Evolutionary conservation across 768 basidiomycete genomes (phyloP).

Genomic region (Trametes elegans): DNA sequence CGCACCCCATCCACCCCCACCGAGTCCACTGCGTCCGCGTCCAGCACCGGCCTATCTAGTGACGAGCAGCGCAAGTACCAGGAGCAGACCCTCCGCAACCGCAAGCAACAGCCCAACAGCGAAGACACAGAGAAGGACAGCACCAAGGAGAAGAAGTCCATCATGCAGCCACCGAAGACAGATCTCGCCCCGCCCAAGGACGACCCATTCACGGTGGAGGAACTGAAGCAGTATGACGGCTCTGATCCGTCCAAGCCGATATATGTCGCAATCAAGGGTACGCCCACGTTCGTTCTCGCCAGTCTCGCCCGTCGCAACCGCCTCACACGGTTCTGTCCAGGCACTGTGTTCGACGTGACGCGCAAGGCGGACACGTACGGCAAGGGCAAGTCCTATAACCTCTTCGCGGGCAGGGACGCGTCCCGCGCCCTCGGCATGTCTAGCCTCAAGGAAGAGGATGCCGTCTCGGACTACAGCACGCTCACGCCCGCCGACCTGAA

Average conservation of each 20-base stretch:
- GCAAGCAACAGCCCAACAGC: constrained; percentile 22
- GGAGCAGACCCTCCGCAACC: constrained; percentile 17
- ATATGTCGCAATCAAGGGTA: constrained; percentile 92
- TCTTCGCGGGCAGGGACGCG: constrained; percentile 95
- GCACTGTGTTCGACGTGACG: constrained; percentile 88
- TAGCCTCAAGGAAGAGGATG: constrained; percentile 82
- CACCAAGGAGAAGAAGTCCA: constrained; percentile 42
- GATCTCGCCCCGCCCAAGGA: constrained; percentile 72
- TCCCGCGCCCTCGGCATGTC: constrained; percentile 88
- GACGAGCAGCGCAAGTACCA: constrained; percentile 18
- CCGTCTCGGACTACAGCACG: constrained; percentile 79
- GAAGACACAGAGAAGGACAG: constrained; percentile 17
- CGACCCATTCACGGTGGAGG: constrained; percentile 69
- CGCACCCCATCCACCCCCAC: neutral
- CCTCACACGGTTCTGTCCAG: constrained; percentile 44
- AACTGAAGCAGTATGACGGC: constrained; percentile 75
- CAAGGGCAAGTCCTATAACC: constrained; percentile 67
- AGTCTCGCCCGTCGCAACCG: neutral
- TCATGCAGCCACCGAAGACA: constrained; percentile 67
- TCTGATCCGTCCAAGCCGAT: constrained; percentile 64
- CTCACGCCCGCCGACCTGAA: constrained; percentile 72
- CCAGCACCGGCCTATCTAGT: constrained; percentile 8
- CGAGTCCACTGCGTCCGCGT: constrained; percentile 8
- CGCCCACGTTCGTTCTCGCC: constrained; percentile 2
- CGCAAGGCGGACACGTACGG: constrained; percentile 89